These are phyloP conservation scores for Eutrema heterophyllum DNA, from an alignment of 345 rosid species.

Conservation along the genomic window DNA sequence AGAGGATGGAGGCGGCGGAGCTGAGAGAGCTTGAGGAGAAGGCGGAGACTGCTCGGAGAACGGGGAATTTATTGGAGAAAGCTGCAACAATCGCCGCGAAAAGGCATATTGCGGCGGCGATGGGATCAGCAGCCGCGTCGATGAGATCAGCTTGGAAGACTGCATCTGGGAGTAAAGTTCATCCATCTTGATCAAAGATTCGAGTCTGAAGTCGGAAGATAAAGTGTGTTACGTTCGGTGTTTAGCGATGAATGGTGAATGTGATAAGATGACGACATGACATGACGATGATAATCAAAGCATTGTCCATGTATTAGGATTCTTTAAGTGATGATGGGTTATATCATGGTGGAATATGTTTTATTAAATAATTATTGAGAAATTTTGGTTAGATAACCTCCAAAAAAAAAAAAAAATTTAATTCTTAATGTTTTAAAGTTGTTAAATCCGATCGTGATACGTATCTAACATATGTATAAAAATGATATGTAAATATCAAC, in stretches of 20 bases:
- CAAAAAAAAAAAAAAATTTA: no score
- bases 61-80: constrained; percentile 54
- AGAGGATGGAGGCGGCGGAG: constrained; percentile 43
- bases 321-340: background rate
- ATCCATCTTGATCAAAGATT: constrained; percentile 52
- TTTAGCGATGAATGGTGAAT: background rate
- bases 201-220: background rate
- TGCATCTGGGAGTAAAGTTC: constrained; percentile 56
- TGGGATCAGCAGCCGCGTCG: constrained; percentile 73
- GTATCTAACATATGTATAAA: no score
- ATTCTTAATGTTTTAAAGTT: no score
- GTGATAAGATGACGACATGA: background rate
- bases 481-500: no score
- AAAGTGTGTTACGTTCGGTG: background rate
- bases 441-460: no score
- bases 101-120: constrained; percentile 67
- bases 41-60: constrained; percentile 57
- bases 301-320: background rate
- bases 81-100: constrained; percentile 64
- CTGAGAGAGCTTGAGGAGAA: constrained; percentile 38
- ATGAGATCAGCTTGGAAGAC: constrained; percentile 78
- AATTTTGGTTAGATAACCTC: no score
- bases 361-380: background rate
- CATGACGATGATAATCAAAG: background rate
- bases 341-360: background rate